Percentiles rank a stretch among this genome's conserved stretches.
These are phyloP conservation scores for Talaromyces amestolkiae DNA, from an alignment of 2,329 filamentous ascomycete genomes.

Conservation along the genomic window DNA sequence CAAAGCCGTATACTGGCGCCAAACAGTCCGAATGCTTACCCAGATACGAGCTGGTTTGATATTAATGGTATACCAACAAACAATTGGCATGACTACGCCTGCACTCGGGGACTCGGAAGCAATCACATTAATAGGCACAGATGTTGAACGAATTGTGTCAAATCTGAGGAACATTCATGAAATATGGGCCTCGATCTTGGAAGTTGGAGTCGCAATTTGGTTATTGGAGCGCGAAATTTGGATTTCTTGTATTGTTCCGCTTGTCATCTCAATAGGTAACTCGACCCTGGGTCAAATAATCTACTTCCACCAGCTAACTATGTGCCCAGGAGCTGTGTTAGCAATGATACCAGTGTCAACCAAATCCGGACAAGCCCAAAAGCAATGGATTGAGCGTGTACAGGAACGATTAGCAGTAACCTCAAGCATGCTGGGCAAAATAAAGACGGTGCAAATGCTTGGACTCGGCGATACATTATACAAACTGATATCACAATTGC, in stretches of 20 bases:
- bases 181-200: slow-evolving; percentile 36
- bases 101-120: slow-evolving; percentile 36
- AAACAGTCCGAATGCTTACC: slow-evolving; percentile 26
- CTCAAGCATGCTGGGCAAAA: not conserved
- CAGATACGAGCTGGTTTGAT: slow-evolving; percentile 45
- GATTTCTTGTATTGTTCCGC: slow-evolving; percentile 25
- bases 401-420: not conserved
- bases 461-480: not conserved
- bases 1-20: slow-evolving; percentile 4
- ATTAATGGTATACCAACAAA: slow-evolving; percentile 50
- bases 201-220: slow-evolving; percentile 6
- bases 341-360: not conserved
- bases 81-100: slow-evolving; percentile 25
- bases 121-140: slow-evolving; percentile 48
- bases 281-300: not conserved
- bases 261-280: slow-evolving; percentile 41
- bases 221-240: not conserved
- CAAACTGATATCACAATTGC: slow-evolving; percentile 24
- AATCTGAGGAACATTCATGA: slow-evolving; percentile 44
- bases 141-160: slow-evolving; percentile 44
- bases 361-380: not conserved
- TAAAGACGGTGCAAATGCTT: not conserved
- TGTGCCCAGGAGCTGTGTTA: slow-evolving; percentile 32
- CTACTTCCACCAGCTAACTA: not conserved
- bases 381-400: slow-evolving; percentile 1